Evolutionary conservation across 106 monocot species (phyloP).

Genomic region (Chionographis japonica): DNA sequence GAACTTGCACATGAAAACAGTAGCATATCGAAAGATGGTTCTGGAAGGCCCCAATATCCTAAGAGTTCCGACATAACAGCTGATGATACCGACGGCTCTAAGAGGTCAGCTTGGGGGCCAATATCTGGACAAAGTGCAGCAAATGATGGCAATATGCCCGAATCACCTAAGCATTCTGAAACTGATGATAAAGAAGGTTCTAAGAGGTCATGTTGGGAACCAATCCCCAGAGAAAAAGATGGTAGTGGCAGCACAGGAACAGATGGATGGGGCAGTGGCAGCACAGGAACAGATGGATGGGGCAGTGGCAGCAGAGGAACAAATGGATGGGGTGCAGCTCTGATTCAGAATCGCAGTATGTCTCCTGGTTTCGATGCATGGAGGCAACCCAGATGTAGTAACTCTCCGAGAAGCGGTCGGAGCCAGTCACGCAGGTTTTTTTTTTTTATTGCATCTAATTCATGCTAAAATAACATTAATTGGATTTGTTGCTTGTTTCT

Average conservation of each 20-base stretch:
- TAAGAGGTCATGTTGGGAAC: background rate
- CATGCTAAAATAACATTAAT: background rate
- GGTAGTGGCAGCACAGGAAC: background rate
- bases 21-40: too few relatives aligned
- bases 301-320: background rate
- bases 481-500: background rate
- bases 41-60: too few relatives aligned
- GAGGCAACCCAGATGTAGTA: background rate
- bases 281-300: background rate
- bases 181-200: background rate
- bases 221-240: background rate
- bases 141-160: background rate
- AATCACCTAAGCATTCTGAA: background rate
- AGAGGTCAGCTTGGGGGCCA: background rate
- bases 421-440: conserved; percentile 15
- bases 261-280: background rate
- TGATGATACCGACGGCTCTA: background rate
- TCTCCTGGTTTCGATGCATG: background rate
- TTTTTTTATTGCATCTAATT: background rate
- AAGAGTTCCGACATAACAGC: too few relatives aligned
- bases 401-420: conserved; percentile 4
- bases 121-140: too few relatives aligned
- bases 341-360: background rate
- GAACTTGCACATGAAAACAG: too few relatives aligned
- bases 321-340: background rate